Conservation (phyloP, 2,329 filamentous ascomycete genomes). For the Fusarium abutilonis region DNA sequence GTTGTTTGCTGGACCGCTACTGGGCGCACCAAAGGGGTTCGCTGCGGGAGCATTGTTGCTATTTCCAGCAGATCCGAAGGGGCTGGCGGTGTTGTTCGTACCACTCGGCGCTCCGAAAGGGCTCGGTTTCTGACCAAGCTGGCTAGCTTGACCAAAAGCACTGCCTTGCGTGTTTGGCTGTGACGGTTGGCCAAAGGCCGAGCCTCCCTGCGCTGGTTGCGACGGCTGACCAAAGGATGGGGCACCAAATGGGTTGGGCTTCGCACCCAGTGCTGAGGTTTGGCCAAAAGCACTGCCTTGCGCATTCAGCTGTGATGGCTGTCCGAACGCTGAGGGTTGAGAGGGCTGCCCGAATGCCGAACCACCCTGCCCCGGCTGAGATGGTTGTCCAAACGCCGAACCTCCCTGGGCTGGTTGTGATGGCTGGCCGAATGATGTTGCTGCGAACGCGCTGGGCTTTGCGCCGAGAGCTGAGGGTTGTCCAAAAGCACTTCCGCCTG, state of each 20-base stretch:
- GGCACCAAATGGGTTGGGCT: conserved; percentile 44
- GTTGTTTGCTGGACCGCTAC: conserved; percentile 20
- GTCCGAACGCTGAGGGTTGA: conserved; percentile 47
- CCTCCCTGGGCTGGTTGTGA: conserved; percentile 50
- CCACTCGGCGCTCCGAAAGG: conserved; percentile 48
- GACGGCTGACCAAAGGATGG: conserved; percentile 36
- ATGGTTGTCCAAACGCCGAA: conserved; percentile 46
- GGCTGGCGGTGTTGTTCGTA: conserved; percentile 38
- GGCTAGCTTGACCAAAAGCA: conserved; percentile 50
- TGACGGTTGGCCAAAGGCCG: conserved; percentile 51
- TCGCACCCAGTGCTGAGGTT: conserved; percentile 51
- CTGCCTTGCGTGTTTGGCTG: conserved; percentile 43
- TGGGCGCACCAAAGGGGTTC: conserved; percentile 46
- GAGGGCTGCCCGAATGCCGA: conserved; percentile 57
- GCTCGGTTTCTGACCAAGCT: conserved; percentile 52
- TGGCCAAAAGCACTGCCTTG: conserved; percentile 21
- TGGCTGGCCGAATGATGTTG: conserved; percentile 49
- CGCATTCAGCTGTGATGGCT: conserved; percentile 45
- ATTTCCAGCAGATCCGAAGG: conserved; percentile 42
- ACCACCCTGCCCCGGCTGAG: no score
- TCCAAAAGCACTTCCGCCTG: conserved; percentile 48
- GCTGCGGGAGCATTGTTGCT: conserved; percentile 37
- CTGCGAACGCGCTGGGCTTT: conserved; percentile 47
- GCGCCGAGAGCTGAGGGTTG: conserved; percentile 47
- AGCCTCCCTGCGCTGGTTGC: conserved; percentile 37